Evolutionary conservation across 2,329 filamentous ascomycete genomes (phyloP), one percentile per base, ranked within the genome.

Genomic region (Ophiocordyceps camponoti-rufipedis): DNA sequence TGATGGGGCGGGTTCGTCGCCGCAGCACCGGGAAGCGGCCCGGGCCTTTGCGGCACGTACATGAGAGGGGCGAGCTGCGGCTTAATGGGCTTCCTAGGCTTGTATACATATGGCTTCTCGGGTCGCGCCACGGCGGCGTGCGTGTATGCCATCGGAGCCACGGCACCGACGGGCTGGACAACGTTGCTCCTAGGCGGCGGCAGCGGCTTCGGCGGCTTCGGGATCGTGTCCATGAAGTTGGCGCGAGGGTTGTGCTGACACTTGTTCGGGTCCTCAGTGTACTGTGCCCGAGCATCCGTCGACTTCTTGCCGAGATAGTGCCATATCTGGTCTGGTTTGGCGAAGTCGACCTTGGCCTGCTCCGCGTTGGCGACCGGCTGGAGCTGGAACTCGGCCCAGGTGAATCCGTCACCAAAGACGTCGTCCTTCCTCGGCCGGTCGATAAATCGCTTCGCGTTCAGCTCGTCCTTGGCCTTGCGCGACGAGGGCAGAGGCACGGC

Each of bases 211-310:
- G 59, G 54, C 5, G 70, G 67, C 51, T 75, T 75, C 44, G 68
- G 76, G 45, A 86, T 66, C 2, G 80, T 79, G 42, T 85, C 80
- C 57, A 87, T 61, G 60, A 82, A 88, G 57, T 82, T 83, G 52
- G 78, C 79, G 62, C 74, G 80, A 2, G 71, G 65, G 48, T 85
- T 85, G 60, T 85, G 72, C 42, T 66, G 66, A n/a, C 63, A 70
- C 12, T 62, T 69, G 9, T 56, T 50, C 41, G 73, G 75, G 62
- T 94, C 79, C 55, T 91, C 84, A 5, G 88, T 94, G 63, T 91
- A 98, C 59, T 93, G 86, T 28, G 87, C 81, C 60, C 81, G 87
- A 45, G 86, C 83, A 56, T 96, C 89, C 7, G 89, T 95, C 19
- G 89, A 96, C 18, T 74, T 75, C 58, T 78, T 78, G 31, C 85